Conservation (phyloP, 305 asterid species). For the Rubia tinctorum region DNA sequence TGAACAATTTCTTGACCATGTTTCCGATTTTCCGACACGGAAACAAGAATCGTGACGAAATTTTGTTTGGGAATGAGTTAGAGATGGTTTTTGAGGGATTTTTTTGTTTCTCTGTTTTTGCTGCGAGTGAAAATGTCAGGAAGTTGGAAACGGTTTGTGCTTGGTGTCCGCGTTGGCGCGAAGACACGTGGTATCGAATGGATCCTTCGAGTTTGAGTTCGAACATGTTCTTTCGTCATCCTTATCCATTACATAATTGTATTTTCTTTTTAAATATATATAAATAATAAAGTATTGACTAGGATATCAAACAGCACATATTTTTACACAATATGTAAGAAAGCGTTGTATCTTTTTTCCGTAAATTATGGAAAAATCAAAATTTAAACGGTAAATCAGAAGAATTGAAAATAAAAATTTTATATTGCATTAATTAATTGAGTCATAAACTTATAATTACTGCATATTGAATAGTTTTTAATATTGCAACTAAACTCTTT, state of each 20-base stretch:
- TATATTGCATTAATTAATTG: too few relatives aligned
- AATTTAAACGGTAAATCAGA: too few relatives aligned
- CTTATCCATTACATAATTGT: background rate
- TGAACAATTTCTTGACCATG: constrained; percentile 39
- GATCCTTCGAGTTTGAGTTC: background rate
- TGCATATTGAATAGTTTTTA: too few relatives aligned
- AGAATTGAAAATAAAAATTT: too few relatives aligned
- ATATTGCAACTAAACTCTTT: too few relatives aligned
- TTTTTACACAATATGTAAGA: too few relatives aligned
- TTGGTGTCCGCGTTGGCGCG: constrained; percentile 7
- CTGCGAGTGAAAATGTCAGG: background rate
- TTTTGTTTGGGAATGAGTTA: background rate
- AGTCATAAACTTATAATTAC: too few relatives aligned
- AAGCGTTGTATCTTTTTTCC: too few relatives aligned
- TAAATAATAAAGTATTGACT: too few relatives aligned
- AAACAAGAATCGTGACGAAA: background rate
- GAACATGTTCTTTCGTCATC: background rate
- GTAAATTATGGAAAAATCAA: too few relatives aligned
- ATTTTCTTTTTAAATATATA: background rate
- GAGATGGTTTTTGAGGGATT: background rate
- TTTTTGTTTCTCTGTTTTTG: background rate
- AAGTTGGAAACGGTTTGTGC: constrained; percentile 16
- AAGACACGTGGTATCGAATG: constrained; percentile 5
- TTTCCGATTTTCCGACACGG: background rate
- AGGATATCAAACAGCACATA: too few relatives aligned